A percentile compares a stretch with the other conserved stretches of the same genome.
Conservation (phyloP, 495 filamentous ascomycete species). For the Collariella sp. region DNA sequence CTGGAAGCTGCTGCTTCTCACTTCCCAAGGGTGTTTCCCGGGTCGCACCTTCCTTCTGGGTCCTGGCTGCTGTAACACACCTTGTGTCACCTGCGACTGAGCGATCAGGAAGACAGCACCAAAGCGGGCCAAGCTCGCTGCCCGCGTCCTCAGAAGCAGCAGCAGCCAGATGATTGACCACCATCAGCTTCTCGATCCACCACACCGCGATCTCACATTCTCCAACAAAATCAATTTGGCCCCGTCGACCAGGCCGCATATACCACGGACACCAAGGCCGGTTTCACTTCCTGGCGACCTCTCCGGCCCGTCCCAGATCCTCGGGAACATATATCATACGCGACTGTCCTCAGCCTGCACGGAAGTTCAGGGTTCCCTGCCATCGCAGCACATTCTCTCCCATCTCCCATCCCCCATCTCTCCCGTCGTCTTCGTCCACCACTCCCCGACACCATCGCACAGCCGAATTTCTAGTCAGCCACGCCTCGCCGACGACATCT, state of each 20-base stretch:
- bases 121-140: constrained; percentile 2
- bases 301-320: background rate
- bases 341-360: background rate
- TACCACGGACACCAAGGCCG: background rate
- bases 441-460: too few relatives aligned
- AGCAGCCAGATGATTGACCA: background rate
- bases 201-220: constrained; percentile 1
- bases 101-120: background rate
- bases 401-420: background rate
- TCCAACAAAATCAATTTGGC: background rate
- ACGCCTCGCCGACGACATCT: too few relatives aligned
- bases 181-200: background rate
- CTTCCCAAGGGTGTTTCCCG: too few relatives aligned
- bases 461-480: background rate
- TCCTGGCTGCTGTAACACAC: too few relatives aligned
- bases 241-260: background rate
- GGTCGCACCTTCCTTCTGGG: too few relatives aligned
- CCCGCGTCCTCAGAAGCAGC: constrained; percentile 1
- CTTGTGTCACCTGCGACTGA: too few relatives aligned
- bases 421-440: background rate
- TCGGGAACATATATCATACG: constrained; percentile 2
- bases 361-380: background rate
- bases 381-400: background rate
- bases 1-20: too few relatives aligned
- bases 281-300: background rate